Evolutionary conservation across 768 basidiomycete genomes (phyloP), one percentile per base, ranked within the genome.

Genomic region (Mycena galericulata): DNA sequence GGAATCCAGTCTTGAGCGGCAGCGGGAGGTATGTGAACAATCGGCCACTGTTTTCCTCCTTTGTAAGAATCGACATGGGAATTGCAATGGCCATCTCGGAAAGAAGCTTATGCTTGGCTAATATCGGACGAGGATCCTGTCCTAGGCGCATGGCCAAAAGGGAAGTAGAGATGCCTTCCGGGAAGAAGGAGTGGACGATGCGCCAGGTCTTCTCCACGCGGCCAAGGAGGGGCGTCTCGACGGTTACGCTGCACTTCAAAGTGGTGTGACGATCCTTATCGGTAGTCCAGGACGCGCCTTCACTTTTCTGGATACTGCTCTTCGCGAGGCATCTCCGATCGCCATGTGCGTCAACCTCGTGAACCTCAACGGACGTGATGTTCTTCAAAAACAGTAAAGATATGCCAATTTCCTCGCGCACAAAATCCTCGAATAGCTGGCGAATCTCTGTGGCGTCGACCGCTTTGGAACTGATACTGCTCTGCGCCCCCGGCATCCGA

Each of bases 11-110:
- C 1, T 69, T 65, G 26, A 87, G 74, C 0, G 87, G 87, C 0
- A 88, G 75, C 0, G 86, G 86, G 8, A 87, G 80, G 47, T 78
- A 84, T 0, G 86, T 86, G 72, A 86, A 88, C 15, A 88, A 75
- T 4, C 84, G 77, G 1, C 87, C 87, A n/a, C 65, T 57, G 1
- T 46, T 66, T 2, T 57, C 47, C 12, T 64, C 34, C 17, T 50
- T 22, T 5, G 56, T 7, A 0, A 65, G 49, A 24, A 71, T 69
- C 2, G 79, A 73, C 26, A 79, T 47, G 5, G 79, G 79, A 10
- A 79, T 65, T 1, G 84, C 84, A 2, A 85, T 75, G 0, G 81
- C 79, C 29, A 86, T 70, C 26, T 79, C 66, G 0, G 85, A 80
- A 7, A 75, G 71, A 0, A 88, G 77, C 56, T 88, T 88, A 62